Evolutionary conservation across 75 land plant species (phyloP), one percentile per base, ranked within the genome.

Genomic region (Chamaecyparis obtusa): DNA sequence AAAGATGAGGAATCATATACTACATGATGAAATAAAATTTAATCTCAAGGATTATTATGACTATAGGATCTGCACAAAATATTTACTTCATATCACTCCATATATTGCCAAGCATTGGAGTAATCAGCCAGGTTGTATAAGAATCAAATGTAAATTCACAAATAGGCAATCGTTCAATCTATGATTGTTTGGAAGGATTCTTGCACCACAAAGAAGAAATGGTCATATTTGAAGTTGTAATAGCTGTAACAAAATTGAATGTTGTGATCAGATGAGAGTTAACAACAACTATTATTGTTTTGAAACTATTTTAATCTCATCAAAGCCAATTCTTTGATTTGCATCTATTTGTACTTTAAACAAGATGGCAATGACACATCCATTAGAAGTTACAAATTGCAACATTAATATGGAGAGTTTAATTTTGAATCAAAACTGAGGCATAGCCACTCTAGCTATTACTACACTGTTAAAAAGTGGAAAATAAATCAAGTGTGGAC

Each of bases 261-360:
- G 95, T 94, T 85, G 98, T 96, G n/a, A 98, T 95, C 44, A 91
- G 90, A 36, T 88, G 98, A 44, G 99, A 98, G 78, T 81, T 98
- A 85, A 98, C 98, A 69, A 97, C 99, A 71, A 98, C 99, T 6
- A 96, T 98, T 87, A 96, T 97, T 33, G 98, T 98, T 36, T 87
- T 98, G 56, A 98, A 98, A 84, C 91, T 98, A 64, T 98, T 87
- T 89, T 98, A 86, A 98, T 95, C 84, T 96, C 98, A 44, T 96
- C 99, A 13, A 98, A 98, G 91, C 99, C 99, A 57, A 98, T 98
- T 19, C 88, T 96, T 37, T 88, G 99, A n/a, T 98, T 98, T 92
- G 99, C 99, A 89, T 98, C 99, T 91, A 96, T 96, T 71, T 94
- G 99, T 27, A 98, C 99, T n/a, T 87, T 98, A 80, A 98, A 98